These are phyloP conservation scores for Leishmania braziliensis DNA, from an alignment of 208 protist genomes.

Conservation along the genomic window DNA sequence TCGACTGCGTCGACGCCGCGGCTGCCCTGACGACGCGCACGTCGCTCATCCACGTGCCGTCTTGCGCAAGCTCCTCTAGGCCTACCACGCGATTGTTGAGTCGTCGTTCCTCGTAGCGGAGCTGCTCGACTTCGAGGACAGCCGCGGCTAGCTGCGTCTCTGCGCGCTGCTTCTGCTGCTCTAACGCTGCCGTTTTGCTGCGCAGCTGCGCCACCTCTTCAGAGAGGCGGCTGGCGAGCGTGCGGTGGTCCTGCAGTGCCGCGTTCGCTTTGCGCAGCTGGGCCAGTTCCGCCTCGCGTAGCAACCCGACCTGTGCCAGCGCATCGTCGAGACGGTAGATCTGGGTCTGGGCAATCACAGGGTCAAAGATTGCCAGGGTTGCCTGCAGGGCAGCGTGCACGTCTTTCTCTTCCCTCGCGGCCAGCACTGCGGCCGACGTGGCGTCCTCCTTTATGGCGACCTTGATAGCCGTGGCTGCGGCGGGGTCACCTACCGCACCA, in stretches of 20 bases:
- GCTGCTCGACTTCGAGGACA: constrained; percentile 58
- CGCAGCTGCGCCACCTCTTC: constrained; percentile 42
- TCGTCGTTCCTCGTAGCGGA: constrained; percentile 64
- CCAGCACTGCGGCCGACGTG: constrained; percentile 48
- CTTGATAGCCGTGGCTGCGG: constrained; percentile 2
- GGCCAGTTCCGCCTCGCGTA: constrained; percentile 73
- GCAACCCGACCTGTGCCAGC: constrained; percentile 72
- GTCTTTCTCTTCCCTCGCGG: constrained; percentile 44
- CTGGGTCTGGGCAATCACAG: constrained; percentile 73
- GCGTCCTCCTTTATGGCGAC: constrained; percentile 11
- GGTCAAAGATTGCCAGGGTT: constrained; percentile 71
- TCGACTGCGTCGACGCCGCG: not conserved
- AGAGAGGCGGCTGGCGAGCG: constrained; percentile 37
- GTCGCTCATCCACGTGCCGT: constrained; percentile 23
- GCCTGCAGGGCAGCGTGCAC: constrained; percentile 40
- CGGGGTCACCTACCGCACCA: constrained; percentile 6
- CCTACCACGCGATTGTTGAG: constrained; percentile 43
- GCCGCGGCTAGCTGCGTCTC: constrained; percentile 24
- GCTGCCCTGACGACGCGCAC: constrained; percentile 20
- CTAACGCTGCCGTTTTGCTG: constrained; percentile 15
- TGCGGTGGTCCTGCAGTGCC: constrained; percentile 44
- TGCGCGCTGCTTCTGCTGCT: constrained; percentile 33
- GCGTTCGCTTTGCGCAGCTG: constrained; percentile 41
- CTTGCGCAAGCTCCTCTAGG: constrained; percentile 33
- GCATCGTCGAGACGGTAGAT: constrained; percentile 84